Evolutionary conservation across 495 filamentous ascomycete species (phyloP), one percentile per base, ranked within the genome.

Genomic region (Aspergillus incahuasiensis): DNA sequence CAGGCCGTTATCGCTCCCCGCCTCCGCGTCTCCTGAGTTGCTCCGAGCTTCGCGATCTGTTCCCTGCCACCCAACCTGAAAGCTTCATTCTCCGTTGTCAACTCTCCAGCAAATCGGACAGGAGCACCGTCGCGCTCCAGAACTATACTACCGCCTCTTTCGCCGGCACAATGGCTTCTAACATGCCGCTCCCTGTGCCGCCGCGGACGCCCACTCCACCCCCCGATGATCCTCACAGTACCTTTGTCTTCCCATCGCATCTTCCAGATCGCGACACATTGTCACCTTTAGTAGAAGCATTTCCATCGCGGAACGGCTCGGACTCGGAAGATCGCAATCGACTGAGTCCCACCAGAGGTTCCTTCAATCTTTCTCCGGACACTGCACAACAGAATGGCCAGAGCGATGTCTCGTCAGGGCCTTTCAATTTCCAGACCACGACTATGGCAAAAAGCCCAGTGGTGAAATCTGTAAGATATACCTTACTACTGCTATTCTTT

Each of bases 341-440:
- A 35, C 63, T 78, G 21, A 79, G 67, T 48, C 63, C 79, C 58
- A 63, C 71, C 53, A 66, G 66, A 41, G 60, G 73, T 0, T 58
- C 68, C 15, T 80, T 82, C 65, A 79, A 68, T 52, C 64, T 76
- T 38, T 62, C 76, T 16, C 56, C 64, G 45, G 71, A 62, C 58
- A 65, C 30, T 70, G 69, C 55, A 73, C 63, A 58, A 34, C 59
- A 69, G 32, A 74, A 72, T 66, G 73, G 69, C 18, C 60, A 71
- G 49, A 72, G 64, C 35, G 75, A 79, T 56, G 66, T 69, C 51
- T 62, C 69, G 40, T 40, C 68, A 21, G 72, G 74, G 35, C 92
- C 91, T 3, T 98, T 98, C 82, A 97, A 96, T 74, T 98, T 97
- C 74, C 82, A 92, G 71, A 87, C 94, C 13, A 86, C 88, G 61